Conservation (phyloP, 352 stramenopile genomes). For the Pythium oligandrum region DNA sequence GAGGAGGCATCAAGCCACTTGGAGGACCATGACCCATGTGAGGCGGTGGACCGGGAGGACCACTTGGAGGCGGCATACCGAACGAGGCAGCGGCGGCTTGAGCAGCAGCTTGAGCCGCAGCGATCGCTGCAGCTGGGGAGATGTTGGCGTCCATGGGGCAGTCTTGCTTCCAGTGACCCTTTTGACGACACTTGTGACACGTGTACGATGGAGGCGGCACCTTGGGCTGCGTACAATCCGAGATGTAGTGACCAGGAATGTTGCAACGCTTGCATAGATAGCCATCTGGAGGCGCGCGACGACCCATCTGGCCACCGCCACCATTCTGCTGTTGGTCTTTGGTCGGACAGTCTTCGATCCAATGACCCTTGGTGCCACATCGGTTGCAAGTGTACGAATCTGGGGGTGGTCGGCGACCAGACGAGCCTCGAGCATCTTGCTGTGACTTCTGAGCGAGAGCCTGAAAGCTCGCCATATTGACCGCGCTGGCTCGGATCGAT, state of each 20-base stretch:
- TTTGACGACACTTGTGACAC: slow-evolving; percentile 85
- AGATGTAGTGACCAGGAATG: slow-evolving; percentile 82
- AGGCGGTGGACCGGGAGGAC: slow-evolving; percentile 7
- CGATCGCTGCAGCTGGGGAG: slow-evolving; percentile 36
- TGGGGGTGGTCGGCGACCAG: slow-evolving; percentile 49
- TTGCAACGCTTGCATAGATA: slow-evolving; percentile 88
- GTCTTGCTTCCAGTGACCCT: slow-evolving; percentile 87
- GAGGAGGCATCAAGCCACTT: background rate
- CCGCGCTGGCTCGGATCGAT: slow-evolving; percentile 57
- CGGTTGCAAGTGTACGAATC: slow-evolving; percentile 88
- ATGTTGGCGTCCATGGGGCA: slow-evolving; percentile 72
- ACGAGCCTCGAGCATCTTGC: slow-evolving; percentile 13
- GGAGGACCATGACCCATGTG: background rate
- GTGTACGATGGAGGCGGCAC: slow-evolving; percentile 76
- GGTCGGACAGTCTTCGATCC: slow-evolving; percentile 85
- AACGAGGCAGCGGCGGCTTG: slow-evolving; percentile 8
- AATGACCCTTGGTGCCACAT: slow-evolving; percentile 80
- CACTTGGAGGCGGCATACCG: slow-evolving; percentile 1
- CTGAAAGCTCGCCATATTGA: slow-evolving; percentile 71
- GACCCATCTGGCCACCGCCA: slow-evolving; percentile 19
- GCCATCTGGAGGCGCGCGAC: slow-evolving; percentile 58
- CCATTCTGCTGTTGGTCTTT: slow-evolving; percentile 56
- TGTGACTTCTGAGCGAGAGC: slow-evolving; percentile 42
- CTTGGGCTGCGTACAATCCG: slow-evolving; percentile 80
- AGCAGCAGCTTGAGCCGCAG: slow-evolving; percentile 27